These are phyloP conservation scores for Aspergillus sojae DNA, from an alignment of 2,329 filamentous ascomycete species.

Conservation along the genomic window DNA sequence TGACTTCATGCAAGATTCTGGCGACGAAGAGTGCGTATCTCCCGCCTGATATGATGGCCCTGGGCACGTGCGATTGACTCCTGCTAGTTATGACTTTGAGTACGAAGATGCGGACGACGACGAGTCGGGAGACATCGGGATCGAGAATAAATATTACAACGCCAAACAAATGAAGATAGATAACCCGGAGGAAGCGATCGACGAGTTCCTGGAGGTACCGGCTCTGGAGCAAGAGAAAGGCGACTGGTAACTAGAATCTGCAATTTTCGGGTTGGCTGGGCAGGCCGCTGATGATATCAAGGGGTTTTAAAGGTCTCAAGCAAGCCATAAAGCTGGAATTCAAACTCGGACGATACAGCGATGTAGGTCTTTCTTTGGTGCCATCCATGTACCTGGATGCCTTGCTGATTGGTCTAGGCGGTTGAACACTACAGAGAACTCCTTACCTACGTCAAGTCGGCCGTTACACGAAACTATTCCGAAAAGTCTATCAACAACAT, in stretches of 20 bases:
- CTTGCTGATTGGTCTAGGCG: slow-evolving; percentile 58
- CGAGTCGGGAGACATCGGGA: slow-evolving; percentile 84
- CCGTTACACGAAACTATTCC: slow-evolving; percentile 96
- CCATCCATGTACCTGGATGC: not conserved
- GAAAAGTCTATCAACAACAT: slow-evolving; percentile 99
- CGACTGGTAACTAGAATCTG: slow-evolving; percentile 67
- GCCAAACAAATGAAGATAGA: slow-evolving; percentile 93
- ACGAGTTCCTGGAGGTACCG: slow-evolving; percentile 89
- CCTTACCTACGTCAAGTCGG: slow-evolving; percentile 94
- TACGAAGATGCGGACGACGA: slow-evolving; percentile 94
- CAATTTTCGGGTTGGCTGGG: not conserved
- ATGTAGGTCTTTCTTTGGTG: slow-evolving; percentile 56
- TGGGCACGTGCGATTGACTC: slow-evolving; percentile 27
- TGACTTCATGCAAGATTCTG: slow-evolving; percentile 93
- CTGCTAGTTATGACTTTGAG: slow-evolving; percentile 82
- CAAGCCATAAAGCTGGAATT: slow-evolving; percentile 98
- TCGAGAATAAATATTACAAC: slow-evolving; percentile 99
- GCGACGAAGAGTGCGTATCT: slow-evolving; percentile 72
- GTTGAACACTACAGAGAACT: slow-evolving; percentile 92
- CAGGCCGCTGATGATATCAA: slow-evolving; percentile 29
- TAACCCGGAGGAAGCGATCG: slow-evolving; percentile 84
- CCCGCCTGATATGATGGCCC: not conserved
- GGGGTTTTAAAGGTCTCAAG: slow-evolving; percentile 95
- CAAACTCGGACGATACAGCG: slow-evolving; percentile 82
- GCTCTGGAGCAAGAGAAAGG: slow-evolving; percentile 85